Evolutionary conservation across 2,329 filamentous ascomycete genomes (phyloP).

Genomic region (Botryotinia convoluta): DNA sequence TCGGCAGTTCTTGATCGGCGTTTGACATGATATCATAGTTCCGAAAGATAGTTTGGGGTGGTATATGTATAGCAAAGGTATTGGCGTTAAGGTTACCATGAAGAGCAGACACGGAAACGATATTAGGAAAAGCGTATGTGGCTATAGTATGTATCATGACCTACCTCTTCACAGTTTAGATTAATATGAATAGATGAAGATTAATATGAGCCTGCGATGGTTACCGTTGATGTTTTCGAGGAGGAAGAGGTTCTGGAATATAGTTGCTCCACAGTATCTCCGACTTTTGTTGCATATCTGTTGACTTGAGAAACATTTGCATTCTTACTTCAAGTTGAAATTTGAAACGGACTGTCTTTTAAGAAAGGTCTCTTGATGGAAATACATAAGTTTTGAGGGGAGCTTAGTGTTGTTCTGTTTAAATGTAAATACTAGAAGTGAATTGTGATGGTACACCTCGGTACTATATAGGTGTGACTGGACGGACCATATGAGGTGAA

Average conservation of each 20-base stretch:
- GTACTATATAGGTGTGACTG: not conserved
- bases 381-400: too few species aligned
- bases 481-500: not conserved
- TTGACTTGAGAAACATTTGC: not conserved
- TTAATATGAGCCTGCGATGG: not conserved
- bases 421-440: not conserved
- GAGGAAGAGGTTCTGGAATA: not conserved
- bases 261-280: not conserved
- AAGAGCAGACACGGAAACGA: not conserved
- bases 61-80: slow-evolving; percentile 14
- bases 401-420: not conserved
- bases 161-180: not conserved
- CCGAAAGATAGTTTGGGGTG: not conserved
- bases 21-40: not conserved
- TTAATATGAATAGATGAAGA: slow-evolving; percentile 8
- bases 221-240: not conserved
- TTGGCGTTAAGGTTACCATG: slow-evolving; percentile 11
- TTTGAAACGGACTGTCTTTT: not conserved
- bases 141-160: slow-evolving; percentile 11
- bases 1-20: slow-evolving; percentile 42
- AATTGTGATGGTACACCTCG: not conserved
- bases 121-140: not conserved
- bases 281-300: not conserved
- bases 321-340: not conserved
- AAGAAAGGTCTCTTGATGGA: not conserved